Evolutionary conservation across 768 basidiomycete genomes (phyloP), one percentile per base, ranked within the genome.

Genomic region (Lactarius sanguifluus): DNA sequence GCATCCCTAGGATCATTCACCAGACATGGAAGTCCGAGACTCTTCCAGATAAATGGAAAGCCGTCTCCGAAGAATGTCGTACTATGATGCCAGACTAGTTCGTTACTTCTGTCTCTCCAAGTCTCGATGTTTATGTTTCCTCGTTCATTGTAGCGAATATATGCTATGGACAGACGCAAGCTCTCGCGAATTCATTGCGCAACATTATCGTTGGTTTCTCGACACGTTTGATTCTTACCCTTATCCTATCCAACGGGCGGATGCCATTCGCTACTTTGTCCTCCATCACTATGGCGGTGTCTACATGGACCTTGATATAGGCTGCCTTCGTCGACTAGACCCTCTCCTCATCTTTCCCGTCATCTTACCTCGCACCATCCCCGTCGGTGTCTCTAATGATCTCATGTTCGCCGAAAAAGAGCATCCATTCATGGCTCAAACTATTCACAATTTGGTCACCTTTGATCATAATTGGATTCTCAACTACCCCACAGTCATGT

Each of bases 401-500:
- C 86, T 99, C 75, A 96, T 99, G 81, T 92, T 98, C 69, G 82
- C 94, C 23, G 87, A 91, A 76, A 89, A 89, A 73, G 80, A 81
- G 1, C 93, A 95, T 70, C 90, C 94, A 1, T 92, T 99, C 80
- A 83, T 98, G 79, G 88, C 89, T 45, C 92, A 96, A 77, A 92
- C 93, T 59, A 96, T 98, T 70, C 91, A 96, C 79, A 93, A 91
- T 75, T 85, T 98, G 66, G 82, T 87, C 72, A 88, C 88, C 25
- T 99, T 96, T 75, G 93, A 98, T 79, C 93, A 96, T 76, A 85
- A 87, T 61, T 99, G 93, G 88, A 76, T 97, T 62, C 86, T 96
- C 74, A 97, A 98, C 78, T 99, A 99, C 72, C 97, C 97, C 38
- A 99, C 97, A 32, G 97, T 99, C 81, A 99, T 99, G 97, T 99